Base-by-base conservation (phyloP, 2,329 filamentous ascomycete species). In the Didymella glomerata region DNA sequence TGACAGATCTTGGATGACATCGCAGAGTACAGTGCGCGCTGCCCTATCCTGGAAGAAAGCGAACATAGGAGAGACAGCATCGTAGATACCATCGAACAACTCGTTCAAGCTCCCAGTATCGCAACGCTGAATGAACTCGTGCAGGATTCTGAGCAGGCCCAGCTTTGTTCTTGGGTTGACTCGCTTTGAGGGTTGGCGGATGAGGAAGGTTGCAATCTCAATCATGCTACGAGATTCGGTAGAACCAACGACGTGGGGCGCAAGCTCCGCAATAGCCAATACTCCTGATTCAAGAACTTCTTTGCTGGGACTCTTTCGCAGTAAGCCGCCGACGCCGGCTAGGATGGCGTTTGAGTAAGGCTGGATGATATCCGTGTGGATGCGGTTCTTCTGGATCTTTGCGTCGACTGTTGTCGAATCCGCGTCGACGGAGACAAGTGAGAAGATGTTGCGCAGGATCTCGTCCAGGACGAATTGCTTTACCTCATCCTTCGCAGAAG, bases 81-180 rank as follows among this genome's bases (percentile, higher is more conserved):
- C 82, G 73, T 90, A 96, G 0, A 96, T 86, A 34, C 85, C 83
- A 44, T 84, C 79, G 48, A 86, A 86, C 16, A 94, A 78, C 24
- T 84, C 82, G 6, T 77, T 69, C 48, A 90, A 83, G 59, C 84
- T 82, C 47, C 84, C 78, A 10, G 84, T 78, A 56, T 86, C 80
- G 61, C 86, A 87, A 2, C 90, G 80, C 9, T 88, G 86, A 44
- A 97, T 84, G 64, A 97, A 96, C 61, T 90, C 87, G 72, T 95
- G 88, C 18, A 98, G 79, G 50, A 96, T 91, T 44, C 88, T 84
- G 36, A 99, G 80, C 32, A 99, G 83, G 20, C 89, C 87, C 7
- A 90, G 87, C 80, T 98, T 98, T 8, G 90, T 90, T 68, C 87
- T 91, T 0, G 92, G 91, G 64, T 86, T 93, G 32, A 98, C 92